Evolutionary conservation across 2,329 filamentous ascomycete genomes (phyloP).

Genomic region (Fusarium sacchari): DNA sequence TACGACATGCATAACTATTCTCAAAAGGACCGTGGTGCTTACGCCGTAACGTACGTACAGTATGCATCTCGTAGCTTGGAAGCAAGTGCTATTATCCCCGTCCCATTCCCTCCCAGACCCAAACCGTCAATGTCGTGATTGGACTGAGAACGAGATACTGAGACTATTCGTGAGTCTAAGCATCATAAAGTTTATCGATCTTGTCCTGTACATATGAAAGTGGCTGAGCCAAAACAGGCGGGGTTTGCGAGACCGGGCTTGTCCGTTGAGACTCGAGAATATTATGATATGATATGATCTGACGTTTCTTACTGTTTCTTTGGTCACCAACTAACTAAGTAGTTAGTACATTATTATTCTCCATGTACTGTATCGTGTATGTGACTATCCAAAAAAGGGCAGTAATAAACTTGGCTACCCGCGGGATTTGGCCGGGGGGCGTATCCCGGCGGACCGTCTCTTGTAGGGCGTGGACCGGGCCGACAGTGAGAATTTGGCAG

Average conservation of each 20-base stretch:
- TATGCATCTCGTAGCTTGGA: neutral
- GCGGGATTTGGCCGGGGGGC: neutral
- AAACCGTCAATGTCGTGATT: neutral
- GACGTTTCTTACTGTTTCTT: neutral
- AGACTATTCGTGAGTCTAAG: neutral
- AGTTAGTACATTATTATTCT: too few relatives aligned
- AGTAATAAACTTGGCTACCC: neutral
- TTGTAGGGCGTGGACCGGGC: neutral
- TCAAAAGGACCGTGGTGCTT: neutral
- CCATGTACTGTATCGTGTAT: neutral
- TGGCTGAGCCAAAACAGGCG: neutral
- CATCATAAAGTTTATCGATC: neutral
- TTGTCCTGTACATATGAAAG: neutral
- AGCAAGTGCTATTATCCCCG: neutral
- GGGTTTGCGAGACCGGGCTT: slow-evolving; percentile 1
- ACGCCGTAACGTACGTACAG: neutral
- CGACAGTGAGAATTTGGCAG: neutral
- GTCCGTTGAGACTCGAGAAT: neutral
- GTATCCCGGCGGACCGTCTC: slow-evolving; percentile 1
- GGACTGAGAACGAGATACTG: neutral
- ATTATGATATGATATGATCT: slow-evolving; percentile 5
- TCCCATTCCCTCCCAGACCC: neutral
- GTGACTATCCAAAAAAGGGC: neutral
- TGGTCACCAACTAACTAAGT: neutral
- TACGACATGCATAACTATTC: neutral